Evolutionary conservation across 2,329 filamentous ascomycete species (phyloP).

Genomic region (Exophiala xenobiotica): DNA sequence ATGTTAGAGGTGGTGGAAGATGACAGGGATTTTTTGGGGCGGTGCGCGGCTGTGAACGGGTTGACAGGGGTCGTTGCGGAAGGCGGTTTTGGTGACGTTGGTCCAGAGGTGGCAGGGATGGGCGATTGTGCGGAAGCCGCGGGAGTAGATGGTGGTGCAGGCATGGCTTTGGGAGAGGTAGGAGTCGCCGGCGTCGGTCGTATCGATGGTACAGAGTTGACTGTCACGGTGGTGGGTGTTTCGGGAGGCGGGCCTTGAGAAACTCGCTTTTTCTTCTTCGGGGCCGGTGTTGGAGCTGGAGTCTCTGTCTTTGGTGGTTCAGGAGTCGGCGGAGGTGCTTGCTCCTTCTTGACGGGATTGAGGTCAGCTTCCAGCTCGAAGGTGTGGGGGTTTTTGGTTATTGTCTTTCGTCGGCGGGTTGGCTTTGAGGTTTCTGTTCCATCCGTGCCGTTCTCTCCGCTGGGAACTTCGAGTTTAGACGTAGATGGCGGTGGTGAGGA

Average conservation of each 20-base stretch:
- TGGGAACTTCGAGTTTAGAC: constrained; percentile 11
- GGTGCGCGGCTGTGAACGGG: constrained; percentile 17
- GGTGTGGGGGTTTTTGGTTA: constrained; percentile 25
- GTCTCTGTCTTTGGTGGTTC: constrained; percentile 13
- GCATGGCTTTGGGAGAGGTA: background rate
- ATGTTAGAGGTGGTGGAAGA: constrained; percentile 13
- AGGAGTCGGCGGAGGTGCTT: constrained; percentile 2
- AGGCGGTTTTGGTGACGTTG: constrained; percentile 2
- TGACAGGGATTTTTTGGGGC: constrained; percentile 23
- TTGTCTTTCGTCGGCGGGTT: constrained; percentile 23
- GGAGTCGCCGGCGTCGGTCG: constrained; percentile 6
- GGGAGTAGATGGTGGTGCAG: background rate
- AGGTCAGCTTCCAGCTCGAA: constrained; percentile 25
- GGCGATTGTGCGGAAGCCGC: background rate
- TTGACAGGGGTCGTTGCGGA: constrained; percentile 11
- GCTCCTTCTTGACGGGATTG: constrained; percentile 19
- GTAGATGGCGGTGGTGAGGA: constrained; percentile 12
- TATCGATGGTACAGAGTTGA: constrained; percentile 15
- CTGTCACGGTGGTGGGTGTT: background rate
- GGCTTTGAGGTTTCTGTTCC: constrained; percentile 20
- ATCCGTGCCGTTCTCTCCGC: constrained; percentile 13
- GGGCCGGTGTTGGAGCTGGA: constrained; percentile 11
- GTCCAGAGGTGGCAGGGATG: background rate
- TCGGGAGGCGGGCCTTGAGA: constrained; percentile 14
- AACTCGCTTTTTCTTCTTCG: constrained; percentile 26